phyloP scores from a whole-genome alignment of 768 basidiomycete species.

The Chalciporus pseudorubinellus region DNA sequence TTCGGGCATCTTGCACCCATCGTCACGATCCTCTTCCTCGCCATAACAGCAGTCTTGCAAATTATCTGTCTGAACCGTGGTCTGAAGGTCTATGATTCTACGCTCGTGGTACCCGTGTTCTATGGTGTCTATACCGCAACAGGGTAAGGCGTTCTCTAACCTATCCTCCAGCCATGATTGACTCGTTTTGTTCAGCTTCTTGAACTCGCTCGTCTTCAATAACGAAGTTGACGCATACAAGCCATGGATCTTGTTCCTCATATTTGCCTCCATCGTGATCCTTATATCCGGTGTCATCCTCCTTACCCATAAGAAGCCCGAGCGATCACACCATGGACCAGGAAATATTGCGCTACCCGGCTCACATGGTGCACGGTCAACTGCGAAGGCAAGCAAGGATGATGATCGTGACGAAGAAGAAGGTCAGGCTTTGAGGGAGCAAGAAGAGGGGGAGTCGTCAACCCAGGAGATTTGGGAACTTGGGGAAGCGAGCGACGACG shows the following conservation, averaged over 20 bases:
- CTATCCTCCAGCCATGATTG: not conserved
- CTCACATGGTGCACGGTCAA: constrained; percentile 24
- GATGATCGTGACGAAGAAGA: constrained; percentile 37
- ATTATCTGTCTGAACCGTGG: constrained; percentile 91
- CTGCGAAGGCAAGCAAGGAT: constrained; percentile 12
- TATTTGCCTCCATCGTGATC: constrained; percentile 81
- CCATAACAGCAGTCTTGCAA: constrained; percentile 78
- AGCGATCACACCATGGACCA: constrained; percentile 34
- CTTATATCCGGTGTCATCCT: constrained; percentile 92
- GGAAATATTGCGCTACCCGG: constrained; percentile 29
- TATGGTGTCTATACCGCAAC: constrained; percentile 89
- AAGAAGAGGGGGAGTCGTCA: constrained; percentile 38
- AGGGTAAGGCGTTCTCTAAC: constrained; percentile 50
- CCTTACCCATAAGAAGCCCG: constrained; percentile 88
- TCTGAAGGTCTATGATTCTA: constrained; percentile 86
- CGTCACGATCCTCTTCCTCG: constrained; percentile 62
- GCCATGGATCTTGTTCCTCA: constrained; percentile 85
- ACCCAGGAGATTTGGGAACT: constrained; percentile 59
- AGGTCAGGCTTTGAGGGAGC: constrained; percentile 33
- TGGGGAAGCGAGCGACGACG: constrained; percentile 70
- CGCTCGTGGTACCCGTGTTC: constrained; percentile 90
- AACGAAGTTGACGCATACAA: constrained; percentile 83
- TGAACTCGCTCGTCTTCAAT: constrained; percentile 76
- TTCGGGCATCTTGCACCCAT: constrained; percentile 81
- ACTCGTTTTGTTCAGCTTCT: constrained; percentile 39